Percentiles rank a stretch among this genome's conserved stretches.
Conservation (phyloP, 2,329 filamentous ascomycete species). For the Claviceps digitariae region DNA sequence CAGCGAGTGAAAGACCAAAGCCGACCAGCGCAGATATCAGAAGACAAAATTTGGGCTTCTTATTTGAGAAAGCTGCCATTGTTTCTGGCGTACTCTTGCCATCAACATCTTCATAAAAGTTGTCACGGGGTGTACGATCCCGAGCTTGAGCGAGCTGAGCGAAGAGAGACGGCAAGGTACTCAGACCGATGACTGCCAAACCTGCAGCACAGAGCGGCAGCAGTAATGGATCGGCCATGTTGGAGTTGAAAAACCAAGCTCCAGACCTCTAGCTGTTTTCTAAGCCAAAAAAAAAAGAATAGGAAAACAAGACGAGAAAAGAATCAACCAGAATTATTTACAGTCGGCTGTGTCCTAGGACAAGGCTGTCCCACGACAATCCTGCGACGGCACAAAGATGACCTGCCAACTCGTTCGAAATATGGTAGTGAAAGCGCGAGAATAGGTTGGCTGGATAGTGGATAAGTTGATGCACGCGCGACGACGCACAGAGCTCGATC, state of each 20-base stretch:
- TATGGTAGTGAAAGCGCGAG: not conserved
- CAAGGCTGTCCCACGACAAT: not conserved
- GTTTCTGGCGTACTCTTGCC: constrained; percentile 54
- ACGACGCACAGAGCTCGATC: not conserved
- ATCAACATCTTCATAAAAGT: constrained; percentile 55
- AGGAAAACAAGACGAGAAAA: not conserved
- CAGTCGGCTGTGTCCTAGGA: not conserved
- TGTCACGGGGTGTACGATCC: constrained; percentile 23
- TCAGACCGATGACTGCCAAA: constrained; percentile 21
- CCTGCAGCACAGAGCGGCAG: constrained; percentile 19
- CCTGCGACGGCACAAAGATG: not conserved
- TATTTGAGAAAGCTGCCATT: constrained; percentile 47
- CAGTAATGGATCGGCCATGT: constrained; percentile 6
- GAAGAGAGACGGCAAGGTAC: constrained; percentile 24
- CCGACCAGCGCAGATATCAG: constrained; percentile 40
- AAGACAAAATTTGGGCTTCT: constrained; percentile 40
- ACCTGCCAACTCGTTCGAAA: not conserved
- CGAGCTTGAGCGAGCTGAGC: constrained; percentile 22
- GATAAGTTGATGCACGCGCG: not conserved
- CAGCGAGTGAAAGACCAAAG: constrained; percentile 39
- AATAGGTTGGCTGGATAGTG: not conserved
- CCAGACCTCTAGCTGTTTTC: not conserved
- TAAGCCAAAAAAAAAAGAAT: not conserved
- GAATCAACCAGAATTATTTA: not conserved
- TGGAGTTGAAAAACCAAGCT: not conserved